These are phyloP conservation scores for Cajanus cajan DNA, from an alignment of 306 rosid genomes.

Conservation along the genomic window DNA sequence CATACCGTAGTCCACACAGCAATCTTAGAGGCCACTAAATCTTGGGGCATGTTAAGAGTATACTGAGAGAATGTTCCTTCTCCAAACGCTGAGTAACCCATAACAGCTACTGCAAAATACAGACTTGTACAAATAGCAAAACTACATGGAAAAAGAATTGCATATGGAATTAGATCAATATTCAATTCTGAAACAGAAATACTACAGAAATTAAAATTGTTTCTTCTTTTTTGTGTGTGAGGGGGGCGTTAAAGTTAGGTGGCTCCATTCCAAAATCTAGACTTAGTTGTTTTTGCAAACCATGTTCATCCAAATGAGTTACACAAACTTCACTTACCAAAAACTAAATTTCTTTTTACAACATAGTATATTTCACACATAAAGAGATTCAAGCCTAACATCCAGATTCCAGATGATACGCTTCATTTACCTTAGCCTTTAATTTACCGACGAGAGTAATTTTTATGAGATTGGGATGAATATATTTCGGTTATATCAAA, in stretches of 20 bases:
- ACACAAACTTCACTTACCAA: too few species aligned
- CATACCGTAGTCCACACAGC: conserved; percentile 97
- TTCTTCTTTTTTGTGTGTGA: background rate
- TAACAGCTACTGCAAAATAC: conserved; percentile 69
- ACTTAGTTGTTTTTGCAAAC: too few species aligned
- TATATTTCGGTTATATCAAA: too few species aligned
- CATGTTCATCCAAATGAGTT: too few species aligned
- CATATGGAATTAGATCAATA: background rate
- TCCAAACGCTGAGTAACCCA: conserved; percentile 91
- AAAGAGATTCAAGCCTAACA: too few species aligned
- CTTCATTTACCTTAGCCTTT: too few species aligned
- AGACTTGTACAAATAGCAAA: conserved; percentile 64
- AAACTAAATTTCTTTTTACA: too few species aligned
- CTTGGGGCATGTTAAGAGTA: conserved; percentile 87
- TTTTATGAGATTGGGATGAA: too few species aligned
- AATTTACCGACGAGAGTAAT: too few species aligned
- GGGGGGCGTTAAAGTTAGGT: background rate
- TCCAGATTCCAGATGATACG: too few species aligned
- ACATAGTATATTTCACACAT: too few species aligned
- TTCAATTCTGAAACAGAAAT: background rate
- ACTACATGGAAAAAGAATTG: conserved; percentile 35
- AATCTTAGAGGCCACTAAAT: conserved; percentile 70
- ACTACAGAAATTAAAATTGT: background rate
- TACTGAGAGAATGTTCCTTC: conserved; percentile 66
- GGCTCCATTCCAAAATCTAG: background rate